These are phyloP conservation scores for Dichomitus squalens DNA, from an alignment of 1,284 basidiomycete species.

Conservation along the genomic window DNA sequence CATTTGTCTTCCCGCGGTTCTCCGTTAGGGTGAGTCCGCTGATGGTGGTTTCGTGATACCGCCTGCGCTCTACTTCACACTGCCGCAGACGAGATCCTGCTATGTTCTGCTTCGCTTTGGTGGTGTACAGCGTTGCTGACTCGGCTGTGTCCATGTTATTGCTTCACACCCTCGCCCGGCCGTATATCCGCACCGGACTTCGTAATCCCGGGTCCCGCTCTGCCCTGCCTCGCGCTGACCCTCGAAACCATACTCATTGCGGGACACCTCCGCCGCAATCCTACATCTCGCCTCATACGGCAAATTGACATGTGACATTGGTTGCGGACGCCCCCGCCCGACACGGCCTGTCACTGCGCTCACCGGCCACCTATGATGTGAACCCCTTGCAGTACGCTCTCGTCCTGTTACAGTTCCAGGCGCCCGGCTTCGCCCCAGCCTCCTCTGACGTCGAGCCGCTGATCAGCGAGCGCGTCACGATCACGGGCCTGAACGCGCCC, in stretches of 20 bases:
- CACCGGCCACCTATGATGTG: background rate
- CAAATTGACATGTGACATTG: background rate
- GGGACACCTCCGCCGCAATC: background rate
- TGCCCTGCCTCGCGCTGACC: background rate
- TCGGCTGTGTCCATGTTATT: background rate
- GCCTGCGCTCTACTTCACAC: background rate
- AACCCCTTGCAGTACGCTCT: constrained; percentile 45
- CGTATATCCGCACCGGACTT: background rate
- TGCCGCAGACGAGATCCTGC: background rate
- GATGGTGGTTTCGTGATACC: background rate
- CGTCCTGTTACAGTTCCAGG: constrained; percentile 46
- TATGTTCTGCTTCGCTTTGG: background rate
- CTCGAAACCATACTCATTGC: background rate
- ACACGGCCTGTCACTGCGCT: no score
- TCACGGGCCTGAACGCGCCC: constrained; percentile 44
- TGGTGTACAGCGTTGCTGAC: background rate
- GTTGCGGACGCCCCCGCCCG: background rate
- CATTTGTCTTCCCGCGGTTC: constrained; percentile 56
- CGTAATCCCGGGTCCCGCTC: background rate
- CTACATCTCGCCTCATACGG: background rate
- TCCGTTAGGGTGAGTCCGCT: constrained; percentile 44
- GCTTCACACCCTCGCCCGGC: background rate
- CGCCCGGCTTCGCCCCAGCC: constrained; percentile 45
- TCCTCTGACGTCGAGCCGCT: constrained; percentile 33
- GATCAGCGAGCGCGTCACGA: constrained; percentile 43